These are phyloP conservation scores for Eucommia ulmoides DNA, from an alignment of 257 asterid species.

Conservation along the genomic window DNA sequence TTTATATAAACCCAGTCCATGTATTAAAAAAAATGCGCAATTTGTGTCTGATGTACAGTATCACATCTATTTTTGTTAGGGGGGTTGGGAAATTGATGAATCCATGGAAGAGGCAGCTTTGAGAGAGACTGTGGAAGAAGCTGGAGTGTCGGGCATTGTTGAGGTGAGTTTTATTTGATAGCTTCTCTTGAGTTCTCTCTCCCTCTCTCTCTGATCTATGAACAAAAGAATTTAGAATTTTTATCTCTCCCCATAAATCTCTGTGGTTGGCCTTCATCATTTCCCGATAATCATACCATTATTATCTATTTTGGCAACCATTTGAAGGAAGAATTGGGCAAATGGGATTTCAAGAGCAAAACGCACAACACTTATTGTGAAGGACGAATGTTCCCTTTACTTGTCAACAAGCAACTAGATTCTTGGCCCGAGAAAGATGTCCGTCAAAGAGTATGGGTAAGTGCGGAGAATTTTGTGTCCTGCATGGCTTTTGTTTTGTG, in stretches of 20 bases:
- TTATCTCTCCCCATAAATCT: neutral
- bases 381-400: slow-evolving; percentile 75
- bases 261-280: neutral
- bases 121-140: slow-evolving; percentile 10
- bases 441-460: slow-evolving; percentile 80
- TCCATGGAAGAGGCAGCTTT: slow-evolving; percentile 8
- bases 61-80: slow-evolving; percentile 15
- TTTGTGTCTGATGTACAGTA: neutral
- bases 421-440: slow-evolving; percentile 86
- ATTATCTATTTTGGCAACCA: neutral
- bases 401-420: slow-evolving; percentile 66
- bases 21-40: neutral
- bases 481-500: neutral
- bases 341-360: slow-evolving; percentile 85
- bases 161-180: slow-evolving; percentile 50
- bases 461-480: slow-evolving; percentile 4
- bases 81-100: slow-evolving; percentile 15
- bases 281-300: neutral
- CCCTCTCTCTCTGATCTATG: too few relatives aligned
- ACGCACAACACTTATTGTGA: slow-evolving; percentile 75
- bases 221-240: too few relatives aligned
- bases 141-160: slow-evolving; percentile 10
- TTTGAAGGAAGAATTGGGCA: slow-evolving; percentile 34
- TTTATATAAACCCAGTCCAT: neutral
- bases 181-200: too few relatives aligned